Evolutionary conservation across 305 asterid species (phyloP).

Genomic region (Fraxinus sp.): DNA sequence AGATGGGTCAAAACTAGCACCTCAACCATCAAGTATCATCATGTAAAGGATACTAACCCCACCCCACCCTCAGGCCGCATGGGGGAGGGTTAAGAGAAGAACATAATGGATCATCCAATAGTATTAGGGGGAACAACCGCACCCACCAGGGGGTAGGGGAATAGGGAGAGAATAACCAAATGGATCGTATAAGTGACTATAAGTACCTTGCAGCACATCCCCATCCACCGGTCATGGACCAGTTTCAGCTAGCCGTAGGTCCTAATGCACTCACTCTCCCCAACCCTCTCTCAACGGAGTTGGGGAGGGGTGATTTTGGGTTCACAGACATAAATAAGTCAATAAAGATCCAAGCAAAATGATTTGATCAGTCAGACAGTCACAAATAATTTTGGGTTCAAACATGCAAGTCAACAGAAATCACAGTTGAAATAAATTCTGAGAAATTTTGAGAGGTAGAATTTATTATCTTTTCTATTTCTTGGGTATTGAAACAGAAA

Average conservation of each 20-base stretch:
- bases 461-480: not conserved
- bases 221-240: not conserved
- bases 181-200: not conserved
- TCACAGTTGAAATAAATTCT: not conserved
- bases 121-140: not conserved
- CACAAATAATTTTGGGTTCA: not conserved
- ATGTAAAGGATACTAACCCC: not conserved
- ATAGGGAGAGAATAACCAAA: not conserved
- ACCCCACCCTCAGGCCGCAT: not conserved
- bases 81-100: not conserved
- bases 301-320: not conserved
- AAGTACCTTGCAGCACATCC: not conserved
- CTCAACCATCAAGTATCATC: not conserved
- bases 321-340: not conserved
- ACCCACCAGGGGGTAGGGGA: not conserved
- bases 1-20: not conserved
- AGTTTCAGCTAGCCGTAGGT: not conserved
- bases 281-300: not conserved
- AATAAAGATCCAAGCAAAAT: constrained; percentile 3
- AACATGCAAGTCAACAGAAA: not conserved
- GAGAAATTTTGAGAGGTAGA: not conserved
- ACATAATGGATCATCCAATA: not conserved
- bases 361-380: constrained; percentile 3
- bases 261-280: not conserved
- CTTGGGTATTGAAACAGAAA: not conserved